phyloP scores from a whole-genome alignment of 2,329 filamentous ascomycete species.

The Fusarium austroafricanum region DNA sequence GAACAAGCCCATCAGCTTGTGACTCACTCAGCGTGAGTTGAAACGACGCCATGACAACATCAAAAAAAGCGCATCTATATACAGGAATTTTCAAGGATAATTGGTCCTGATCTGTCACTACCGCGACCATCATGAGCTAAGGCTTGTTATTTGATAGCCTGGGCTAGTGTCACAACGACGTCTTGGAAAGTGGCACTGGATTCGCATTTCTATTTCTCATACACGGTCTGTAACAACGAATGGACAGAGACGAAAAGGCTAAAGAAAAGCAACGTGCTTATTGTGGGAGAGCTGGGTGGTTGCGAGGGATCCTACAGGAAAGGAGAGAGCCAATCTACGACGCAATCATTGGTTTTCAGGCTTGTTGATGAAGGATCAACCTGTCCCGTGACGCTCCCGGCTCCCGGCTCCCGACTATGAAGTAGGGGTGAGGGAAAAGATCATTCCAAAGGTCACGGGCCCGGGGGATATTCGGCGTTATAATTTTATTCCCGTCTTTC shows the following conservation, averaged over 20 bases:
- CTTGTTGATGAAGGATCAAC: slow-evolving; percentile 24
- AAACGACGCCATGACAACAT: slow-evolving; percentile 35
- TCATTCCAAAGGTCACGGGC: slow-evolving; percentile 22
- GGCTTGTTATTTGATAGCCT: slow-evolving; percentile 5
- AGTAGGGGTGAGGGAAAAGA: slow-evolving; percentile 26
- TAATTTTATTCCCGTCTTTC: slow-evolving; percentile 36
- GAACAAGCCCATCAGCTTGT: slow-evolving; percentile 35
- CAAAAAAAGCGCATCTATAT: slow-evolving; percentile 35
- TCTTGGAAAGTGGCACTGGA: slow-evolving; percentile 35
- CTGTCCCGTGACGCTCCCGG: slow-evolving; percentile 34
- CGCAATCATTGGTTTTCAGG: slow-evolving; percentile 24
- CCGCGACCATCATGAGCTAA: slow-evolving; percentile 10
- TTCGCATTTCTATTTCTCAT: slow-evolving; percentile 24
- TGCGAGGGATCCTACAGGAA: slow-evolving; percentile 10
- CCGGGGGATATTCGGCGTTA: slow-evolving; percentile 44
- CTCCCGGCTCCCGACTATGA: slow-evolving; percentile 15
- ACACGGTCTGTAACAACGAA: slow-evolving; percentile 27
- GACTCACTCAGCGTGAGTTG: slow-evolving; percentile 33
- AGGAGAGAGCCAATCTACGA: slow-evolving; percentile 16
- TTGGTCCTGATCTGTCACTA: slow-evolving; percentile 19
- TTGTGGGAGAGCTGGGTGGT: slow-evolving; percentile 22
- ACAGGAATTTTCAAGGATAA: slow-evolving; percentile 27
- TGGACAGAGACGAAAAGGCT: slow-evolving; percentile 30
- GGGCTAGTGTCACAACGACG: slow-evolving; percentile 3
- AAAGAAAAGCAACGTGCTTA: slow-evolving; percentile 42